These are phyloP conservation scores for Neoconidiobolus thromboides DNA, from an alignment of 371 early-diverging fungal species.

Conservation along the genomic window DNA sequence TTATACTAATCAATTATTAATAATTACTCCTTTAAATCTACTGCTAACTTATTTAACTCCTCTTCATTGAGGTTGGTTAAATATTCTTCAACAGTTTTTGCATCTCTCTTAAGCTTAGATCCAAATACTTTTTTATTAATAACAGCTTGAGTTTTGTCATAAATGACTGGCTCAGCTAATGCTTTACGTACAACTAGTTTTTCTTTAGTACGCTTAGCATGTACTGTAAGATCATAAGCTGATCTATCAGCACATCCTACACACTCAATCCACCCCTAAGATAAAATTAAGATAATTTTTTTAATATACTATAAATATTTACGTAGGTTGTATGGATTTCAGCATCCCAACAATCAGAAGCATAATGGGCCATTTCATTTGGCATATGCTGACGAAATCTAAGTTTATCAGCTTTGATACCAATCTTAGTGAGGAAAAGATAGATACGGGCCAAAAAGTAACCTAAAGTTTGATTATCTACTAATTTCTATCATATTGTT, in stretches of 20 bases:
- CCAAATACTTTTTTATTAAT: conserved; percentile 90
- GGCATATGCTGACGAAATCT: conserved; percentile 99
- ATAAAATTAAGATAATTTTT: too few relatives aligned
- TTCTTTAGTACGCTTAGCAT: conserved; percentile 77
- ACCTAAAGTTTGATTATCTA: conserved; percentile 96
- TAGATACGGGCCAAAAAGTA: conserved; percentile 97
- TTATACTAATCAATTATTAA: neutral
- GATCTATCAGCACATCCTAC: conserved; percentile 99
- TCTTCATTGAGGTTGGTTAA: conserved; percentile 39
- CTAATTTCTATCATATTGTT: conserved; percentile 28
- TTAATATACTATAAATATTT: too few relatives aligned
- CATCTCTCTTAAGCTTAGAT: conserved; percentile 77
- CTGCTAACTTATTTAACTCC: conserved; percentile 33
- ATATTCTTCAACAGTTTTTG: conserved; percentile 69
- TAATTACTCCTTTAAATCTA: conserved; percentile 23
- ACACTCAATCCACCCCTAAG: conserved; percentile 96
- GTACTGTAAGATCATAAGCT: conserved; percentile 94
- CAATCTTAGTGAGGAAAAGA: conserved; percentile 83
- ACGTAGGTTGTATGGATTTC: conserved; percentile 73
- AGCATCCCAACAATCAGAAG: conserved; percentile 98
- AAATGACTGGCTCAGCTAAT: conserved; percentile 64
- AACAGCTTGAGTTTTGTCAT: conserved; percentile 60
- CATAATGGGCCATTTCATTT: conserved; percentile 99
- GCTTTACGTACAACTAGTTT: conserved; percentile 85
- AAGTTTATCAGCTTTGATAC: conserved; percentile 72